Base-by-base conservation (phyloP, 441 rosid genomes). In the Isatis lusitanica region DNA sequence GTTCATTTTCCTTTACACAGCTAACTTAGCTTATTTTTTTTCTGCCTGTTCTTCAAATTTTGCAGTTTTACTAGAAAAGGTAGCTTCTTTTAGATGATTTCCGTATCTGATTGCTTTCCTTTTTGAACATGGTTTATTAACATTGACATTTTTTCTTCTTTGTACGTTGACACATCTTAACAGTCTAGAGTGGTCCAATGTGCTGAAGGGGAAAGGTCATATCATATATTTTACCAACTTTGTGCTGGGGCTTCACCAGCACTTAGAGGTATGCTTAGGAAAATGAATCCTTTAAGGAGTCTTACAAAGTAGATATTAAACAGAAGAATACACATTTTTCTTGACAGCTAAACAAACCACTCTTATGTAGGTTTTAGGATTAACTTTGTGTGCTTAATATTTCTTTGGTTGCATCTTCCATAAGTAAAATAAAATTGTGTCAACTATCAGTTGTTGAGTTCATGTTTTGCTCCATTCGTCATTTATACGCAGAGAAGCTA, bases 161-260 rank as follows among this genome's bases (percentile, higher is more conserved):
- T 70, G 11, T 64, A 39, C 15, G 42, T 64, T 67, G 68, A 80
- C 62, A 58, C 79, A 57, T 57, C 65, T 72, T 69, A 84, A 80
- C 96, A 96, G 99, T 96, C 99, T 68, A 91, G 99, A 85, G 98
- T 96, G 70, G 98, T 96, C 74, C 99, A 96, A 76, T 91, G 97
- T 85, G 85, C 87, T 47, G 94, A 90, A 64, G 97, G 97, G 68
- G 99, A 96, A 84, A 91, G 99, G 85, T 91, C 99, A 59, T 96
- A 96, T 82, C 99, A 96, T 78, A 88, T 96, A 83, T 96, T 96
- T 83, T 96, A 96, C 87, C 99, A 96, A 78, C 98, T 96, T 71
- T 96, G 99, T 80, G 97, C 92, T 62, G 99, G 99, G 65, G 99
- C 98, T 76, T 81, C 97, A 68, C 66, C 52, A 77, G 73, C 74